Evolutionary conservation across 306 rosid species (phyloP).

Genomic region (Quercus ilex): DNA sequence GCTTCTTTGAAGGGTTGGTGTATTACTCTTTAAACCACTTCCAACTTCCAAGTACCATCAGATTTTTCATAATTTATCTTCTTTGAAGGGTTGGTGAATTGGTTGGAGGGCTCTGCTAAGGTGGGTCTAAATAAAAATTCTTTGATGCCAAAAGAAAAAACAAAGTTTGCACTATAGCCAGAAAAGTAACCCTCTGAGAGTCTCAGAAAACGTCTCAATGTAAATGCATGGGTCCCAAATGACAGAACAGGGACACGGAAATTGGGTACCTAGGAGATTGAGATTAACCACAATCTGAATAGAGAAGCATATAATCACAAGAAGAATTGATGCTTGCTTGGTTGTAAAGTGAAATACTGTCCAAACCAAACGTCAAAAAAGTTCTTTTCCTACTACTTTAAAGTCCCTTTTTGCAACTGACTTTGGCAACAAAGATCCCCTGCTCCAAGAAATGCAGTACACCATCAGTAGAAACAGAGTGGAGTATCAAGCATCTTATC

Average conservation of each 20-base stretch:
- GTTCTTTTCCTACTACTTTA: background rate
- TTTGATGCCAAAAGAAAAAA: background rate
- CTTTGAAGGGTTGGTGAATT: too few species aligned
- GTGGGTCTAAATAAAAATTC: background rate
- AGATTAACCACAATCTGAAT: background rate
- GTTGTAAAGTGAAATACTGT: background rate
- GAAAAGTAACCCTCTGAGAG: background rate
- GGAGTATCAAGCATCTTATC: background rate
- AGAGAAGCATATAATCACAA: background rate
- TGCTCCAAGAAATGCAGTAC: too few species aligned
- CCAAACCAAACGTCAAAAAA: constrained; percentile 6
- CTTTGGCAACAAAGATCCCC: background rate
- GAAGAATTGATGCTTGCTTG: background rate
- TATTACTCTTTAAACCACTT: too few species aligned
- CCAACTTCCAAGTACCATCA: too few species aligned
- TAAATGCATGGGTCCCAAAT: background rate
- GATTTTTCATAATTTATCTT: too few species aligned
- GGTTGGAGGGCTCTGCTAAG: background rate
- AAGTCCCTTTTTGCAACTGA: background rate
- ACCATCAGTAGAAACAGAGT: background rate
- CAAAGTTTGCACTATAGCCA: background rate
- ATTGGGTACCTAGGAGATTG: too few species aligned
- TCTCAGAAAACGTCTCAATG: background rate
- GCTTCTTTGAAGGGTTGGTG: too few species aligned
- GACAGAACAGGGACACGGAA: background rate